Evolutionary conservation across 169 alveolate genomes (phyloP).

Genomic region (Cryptosporidium ubiquitum): DNA sequence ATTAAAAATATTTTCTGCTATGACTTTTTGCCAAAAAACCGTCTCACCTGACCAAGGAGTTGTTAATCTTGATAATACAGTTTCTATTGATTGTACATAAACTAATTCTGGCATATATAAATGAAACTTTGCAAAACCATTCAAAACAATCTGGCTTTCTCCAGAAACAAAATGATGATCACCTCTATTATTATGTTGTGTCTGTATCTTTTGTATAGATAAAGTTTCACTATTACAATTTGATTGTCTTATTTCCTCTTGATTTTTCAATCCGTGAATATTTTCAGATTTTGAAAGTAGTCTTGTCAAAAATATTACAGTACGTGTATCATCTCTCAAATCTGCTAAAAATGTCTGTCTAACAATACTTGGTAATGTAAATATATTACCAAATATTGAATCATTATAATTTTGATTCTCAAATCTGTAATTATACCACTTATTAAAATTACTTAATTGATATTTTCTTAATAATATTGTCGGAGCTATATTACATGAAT

Average conservation of each 20-base stretch:
- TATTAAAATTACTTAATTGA: conserved; percentile 47
- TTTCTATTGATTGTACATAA: conserved; percentile 29
- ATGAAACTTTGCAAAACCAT: conserved; percentile 22
- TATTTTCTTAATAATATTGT: conserved; percentile 40
- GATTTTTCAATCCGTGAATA: background rate
- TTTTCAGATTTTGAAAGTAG: background rate
- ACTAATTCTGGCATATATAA: conserved; percentile 59
- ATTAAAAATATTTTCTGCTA: background rate
- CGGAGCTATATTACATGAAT: conserved; percentile 59
- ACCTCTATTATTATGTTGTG: background rate
- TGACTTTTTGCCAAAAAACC: conserved; percentile 15
- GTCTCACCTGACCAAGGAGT: conserved; percentile 59
- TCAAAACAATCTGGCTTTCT: background rate
- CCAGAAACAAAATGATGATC: background rate
- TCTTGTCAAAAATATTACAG: conserved; percentile 21
- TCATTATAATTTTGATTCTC: background rate
- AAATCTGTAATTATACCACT: conserved; percentile 15
- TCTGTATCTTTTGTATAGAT: background rate
- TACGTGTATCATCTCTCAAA: conserved; percentile 51
- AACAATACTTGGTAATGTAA: conserved; percentile 23
- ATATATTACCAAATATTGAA: conserved; percentile 27
- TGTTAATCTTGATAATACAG: conserved; percentile 34
- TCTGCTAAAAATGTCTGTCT: conserved; percentile 56
- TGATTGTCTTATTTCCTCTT: background rate
- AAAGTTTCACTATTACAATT: background rate